phyloP scores from a whole-genome alignment of 1,139 yeast genomes.

The Candida glucosophila region DNA sequence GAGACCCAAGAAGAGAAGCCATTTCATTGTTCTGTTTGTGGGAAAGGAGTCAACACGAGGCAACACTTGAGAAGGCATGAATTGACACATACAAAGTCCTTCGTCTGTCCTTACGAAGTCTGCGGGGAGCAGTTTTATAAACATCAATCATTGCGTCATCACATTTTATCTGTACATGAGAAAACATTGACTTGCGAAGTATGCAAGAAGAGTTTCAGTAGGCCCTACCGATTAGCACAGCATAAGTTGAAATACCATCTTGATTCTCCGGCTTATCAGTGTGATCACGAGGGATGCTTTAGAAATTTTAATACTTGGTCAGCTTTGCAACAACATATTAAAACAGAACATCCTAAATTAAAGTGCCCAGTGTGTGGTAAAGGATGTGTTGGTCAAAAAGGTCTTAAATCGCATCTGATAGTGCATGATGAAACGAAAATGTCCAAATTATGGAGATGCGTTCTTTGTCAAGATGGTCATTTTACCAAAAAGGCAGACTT shows the following conservation, averaged over 20 bases:
- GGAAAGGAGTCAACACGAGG: constrained; percentile 70
- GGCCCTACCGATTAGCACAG: constrained; percentile 54
- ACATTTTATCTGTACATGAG: constrained; percentile 56
- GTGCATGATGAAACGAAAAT: constrained; percentile 43
- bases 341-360: constrained; percentile 64
- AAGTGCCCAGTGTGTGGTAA: constrained; percentile 62
- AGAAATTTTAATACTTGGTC: constrained; percentile 67
- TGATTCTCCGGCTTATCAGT: constrained; percentile 47
- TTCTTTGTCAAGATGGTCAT: constrained; percentile 31
- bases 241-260: constrained; percentile 58
- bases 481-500: constrained; percentile 29
- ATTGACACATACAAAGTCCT: constrained; percentile 67
- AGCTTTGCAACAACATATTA: constrained; percentile 63
- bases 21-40: constrained; percentile 65
- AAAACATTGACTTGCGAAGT: constrained; percentile 42
- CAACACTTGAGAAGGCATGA: constrained; percentile 85
- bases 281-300: constrained; percentile 56
- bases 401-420: constrained; percentile 64
- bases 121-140: constrained; percentile 68
- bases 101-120: constrained; percentile 49
- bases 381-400: constrained; percentile 66
- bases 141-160: constrained; percentile 73
- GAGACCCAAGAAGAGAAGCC: constrained; percentile 53
- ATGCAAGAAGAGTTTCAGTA: constrained; percentile 50
- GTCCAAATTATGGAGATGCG: constrained; percentile 57